These are phyloP conservation scores for Pichia gijzeniarum DNA, from an alignment of 805 yeast species.

Conservation along the genomic window DNA sequence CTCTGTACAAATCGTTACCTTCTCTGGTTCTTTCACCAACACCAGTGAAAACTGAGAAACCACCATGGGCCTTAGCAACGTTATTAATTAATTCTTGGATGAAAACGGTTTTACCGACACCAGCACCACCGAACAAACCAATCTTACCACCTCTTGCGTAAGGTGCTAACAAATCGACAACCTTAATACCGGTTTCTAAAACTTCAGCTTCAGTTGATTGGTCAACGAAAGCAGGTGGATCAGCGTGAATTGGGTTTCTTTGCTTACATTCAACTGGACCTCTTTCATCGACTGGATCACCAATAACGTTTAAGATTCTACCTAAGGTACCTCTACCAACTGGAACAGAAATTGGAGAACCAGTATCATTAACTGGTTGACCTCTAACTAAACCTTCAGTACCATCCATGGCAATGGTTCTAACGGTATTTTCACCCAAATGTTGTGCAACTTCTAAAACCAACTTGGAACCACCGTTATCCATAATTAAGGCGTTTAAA, in stretches of 20 bases:
- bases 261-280: conserved; percentile 93
- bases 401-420: conserved; percentile 99
- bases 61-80: conserved; percentile 99
- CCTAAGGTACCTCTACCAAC: conserved; percentile 99
- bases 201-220: conserved; percentile 98
- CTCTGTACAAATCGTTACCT: conserved; percentile 99
- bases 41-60: conserved; percentile 99
- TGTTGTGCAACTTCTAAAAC: conserved; percentile 99
- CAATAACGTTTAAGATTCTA: conserved; percentile 95
- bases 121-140: conserved; percentile 99
- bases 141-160: conserved; percentile 99
- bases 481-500: conserved; percentile 90
- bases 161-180: conserved; percentile 98
- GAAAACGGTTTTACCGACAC: conserved; percentile 99
- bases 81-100: conserved; percentile 99
- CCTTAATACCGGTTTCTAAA: conserved; percentile 99
- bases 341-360: conserved; percentile 98
- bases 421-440: conserved; percentile 99
- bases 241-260: conserved; percentile 98
- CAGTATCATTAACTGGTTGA: conserved; percentile 84
- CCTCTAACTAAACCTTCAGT: conserved; percentile 99
- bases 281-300: conserved; percentile 99
- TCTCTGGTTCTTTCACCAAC: conserved; percentile 99
- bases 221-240: conserved; percentile 92
- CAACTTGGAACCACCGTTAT: conserved; percentile 61